A percentile compares a stretch with the other conserved stretches of the same genome.
Conservation (phyloP, 768 basidiomycete species). For the Kwoniella europaea region DNA sequence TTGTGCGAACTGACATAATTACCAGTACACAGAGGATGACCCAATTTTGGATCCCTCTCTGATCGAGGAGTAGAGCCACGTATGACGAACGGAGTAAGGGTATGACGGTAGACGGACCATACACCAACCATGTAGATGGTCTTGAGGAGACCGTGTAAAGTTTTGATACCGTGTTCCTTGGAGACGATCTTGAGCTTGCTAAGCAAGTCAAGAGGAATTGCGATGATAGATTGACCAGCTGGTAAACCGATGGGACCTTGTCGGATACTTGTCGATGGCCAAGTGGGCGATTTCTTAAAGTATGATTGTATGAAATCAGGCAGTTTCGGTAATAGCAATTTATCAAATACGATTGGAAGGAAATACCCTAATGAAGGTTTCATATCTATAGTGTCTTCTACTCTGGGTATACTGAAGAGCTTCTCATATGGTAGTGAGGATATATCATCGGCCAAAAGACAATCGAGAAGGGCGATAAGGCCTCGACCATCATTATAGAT, state of each 20-base stretch:
- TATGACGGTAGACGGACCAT: conserved; percentile 19
- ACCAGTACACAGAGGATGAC: conserved; percentile 24
- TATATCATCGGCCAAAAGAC: conserved; percentile 21
- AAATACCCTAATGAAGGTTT: conserved; percentile 18
- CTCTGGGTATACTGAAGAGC: background rate
- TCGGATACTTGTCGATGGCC: conserved; percentile 16
- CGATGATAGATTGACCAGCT: conserved; percentile 8
- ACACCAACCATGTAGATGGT: conserved; percentile 19
- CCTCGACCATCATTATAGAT: conserved; percentile 26
- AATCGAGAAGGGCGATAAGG: conserved; percentile 1
- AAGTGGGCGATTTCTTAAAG: conserved; percentile 7
- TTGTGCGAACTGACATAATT: conserved; percentile 23
- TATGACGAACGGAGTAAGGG: conserved; percentile 5
- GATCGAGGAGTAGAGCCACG: conserved; percentile 17
- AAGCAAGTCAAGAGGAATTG: conserved; percentile 10
- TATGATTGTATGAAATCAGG: conserved; percentile 24
- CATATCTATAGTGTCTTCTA: conserved; percentile 13
- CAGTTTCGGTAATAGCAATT: conserved; percentile 22
- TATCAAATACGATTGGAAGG: conserved; percentile 24
- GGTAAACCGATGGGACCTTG: background rate
- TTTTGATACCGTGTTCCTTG: conserved; percentile 21
- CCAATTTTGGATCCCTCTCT: conserved; percentile 17
- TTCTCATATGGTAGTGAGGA: conserved; percentile 26
- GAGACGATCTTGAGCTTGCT: conserved; percentile 11
- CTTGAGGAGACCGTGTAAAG: conserved; percentile 29